Percentiles rank a stretch among this genome's conserved stretches.
Evolutionary conservation across 2,329 filamentous ascomycete genomes (phyloP).

Genomic region (Plenodomus biglobosus): DNA sequence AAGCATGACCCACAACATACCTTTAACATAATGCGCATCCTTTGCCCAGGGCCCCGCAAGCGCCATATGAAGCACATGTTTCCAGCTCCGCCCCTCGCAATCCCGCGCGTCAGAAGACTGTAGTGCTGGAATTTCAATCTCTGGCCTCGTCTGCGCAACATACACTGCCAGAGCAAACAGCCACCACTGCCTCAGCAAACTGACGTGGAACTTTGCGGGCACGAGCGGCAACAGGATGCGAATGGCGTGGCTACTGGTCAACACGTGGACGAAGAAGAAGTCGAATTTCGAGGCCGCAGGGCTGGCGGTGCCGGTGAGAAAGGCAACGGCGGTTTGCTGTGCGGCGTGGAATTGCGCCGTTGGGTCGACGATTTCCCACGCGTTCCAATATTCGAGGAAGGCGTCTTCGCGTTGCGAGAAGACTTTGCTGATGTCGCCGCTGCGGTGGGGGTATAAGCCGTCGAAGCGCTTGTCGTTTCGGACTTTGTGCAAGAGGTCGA

Average conservation of each 20-base stretch:
- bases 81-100: slow-evolving; percentile 70
- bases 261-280: slow-evolving; percentile 78
- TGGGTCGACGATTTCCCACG: slow-evolving; percentile 70
- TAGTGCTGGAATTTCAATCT: slow-evolving; percentile 68
- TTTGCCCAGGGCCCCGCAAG: slow-evolving; percentile 66
- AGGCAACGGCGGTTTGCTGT: slow-evolving; percentile 58
- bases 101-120: slow-evolving; percentile 60
- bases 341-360: slow-evolving; percentile 74
- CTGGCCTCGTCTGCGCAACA: slow-evolving; percentile 71
- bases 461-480: slow-evolving; percentile 70
- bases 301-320: slow-evolving; percentile 63
- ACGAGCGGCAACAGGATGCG: slow-evolving; percentile 80
- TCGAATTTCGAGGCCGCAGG: slow-evolving; percentile 62
- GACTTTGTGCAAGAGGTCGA: slow-evolving; percentile 72
- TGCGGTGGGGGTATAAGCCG: slow-evolving; percentile 61
- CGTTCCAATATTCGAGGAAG: slow-evolving; percentile 87
- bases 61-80: slow-evolving; percentile 71
- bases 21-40: slow-evolving; percentile 86
- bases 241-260: slow-evolving; percentile 80
- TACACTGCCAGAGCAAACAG: slow-evolving; percentile 78
- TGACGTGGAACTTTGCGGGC: slow-evolving; percentile 70
- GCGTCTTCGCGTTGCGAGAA: slow-evolving; percentile 69
- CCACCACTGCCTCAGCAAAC: slow-evolving; percentile 85
- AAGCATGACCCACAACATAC: slow-evolving; percentile 43
- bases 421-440: slow-evolving; percentile 66